Evolutionary conservation across 2,329 filamentous ascomycete genomes (phyloP), one percentile per base, ranked within the genome.

Genomic region (Fonsecaea monophora): DNA sequence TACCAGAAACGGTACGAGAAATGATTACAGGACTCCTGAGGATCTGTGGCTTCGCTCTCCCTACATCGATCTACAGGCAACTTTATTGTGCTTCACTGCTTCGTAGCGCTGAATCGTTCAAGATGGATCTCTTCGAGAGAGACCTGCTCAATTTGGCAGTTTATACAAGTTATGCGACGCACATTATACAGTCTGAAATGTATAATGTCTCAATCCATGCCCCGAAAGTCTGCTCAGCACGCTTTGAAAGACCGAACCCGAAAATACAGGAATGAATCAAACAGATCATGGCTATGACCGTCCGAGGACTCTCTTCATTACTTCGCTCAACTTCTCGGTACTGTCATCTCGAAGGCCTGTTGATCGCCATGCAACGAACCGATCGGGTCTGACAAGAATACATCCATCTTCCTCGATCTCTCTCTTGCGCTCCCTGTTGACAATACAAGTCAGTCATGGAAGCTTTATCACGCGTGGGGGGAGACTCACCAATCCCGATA

Each of bases 321-420:
- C 68, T 8, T 61, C 55, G 12, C 37, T 35, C 15, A 70, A 38
- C 53, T 70, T 70, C 35, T 38, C 56, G 18, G 66, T 66, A 42
- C 66, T 65, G 45, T 69, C 62, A 18, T 63, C 62, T 15, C 32
- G 21, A 45, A 71, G 61, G 10, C 32, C 45, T 57, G 67, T 64
- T 12, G 68, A 77, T 60, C 84, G 77, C 86, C 86, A 88, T 2
- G 82, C 84, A 2, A 89, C 82, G 68, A 87, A 86, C 13, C 83
- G 76, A 77, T 90, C 87, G 0, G 87, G 87, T 10, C 87, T 76
- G 3, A 86, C 82, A 30, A 89, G 78, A 15, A 89, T 80, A 71
- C 81, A 84, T 1, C 87, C 87, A 65, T 84, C 81, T 68, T 89
- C 87, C 21, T 82, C 81, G 1, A 89, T 81, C 53, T 84, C 85